Evolutionary conservation across 2,329 filamentous ascomycete genomes (phyloP).

Genomic region (Neonectria ditissima): DNA sequence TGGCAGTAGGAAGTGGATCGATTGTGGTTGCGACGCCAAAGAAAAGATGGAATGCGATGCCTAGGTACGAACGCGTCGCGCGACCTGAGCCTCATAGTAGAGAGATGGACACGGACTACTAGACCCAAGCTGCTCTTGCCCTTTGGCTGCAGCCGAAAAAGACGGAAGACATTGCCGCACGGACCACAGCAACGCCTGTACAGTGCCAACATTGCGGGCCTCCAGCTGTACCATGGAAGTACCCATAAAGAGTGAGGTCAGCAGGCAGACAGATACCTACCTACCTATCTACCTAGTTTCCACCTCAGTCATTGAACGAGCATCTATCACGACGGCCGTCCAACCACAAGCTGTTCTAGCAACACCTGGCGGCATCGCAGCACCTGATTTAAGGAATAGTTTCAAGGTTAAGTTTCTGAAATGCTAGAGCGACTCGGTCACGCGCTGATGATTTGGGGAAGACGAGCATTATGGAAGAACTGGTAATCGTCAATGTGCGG

Average conservation of each 20-base stretch:
- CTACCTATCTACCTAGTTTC: no score
- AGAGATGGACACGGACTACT: constrained; percentile 1
- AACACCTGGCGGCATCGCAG: constrained; percentile 24
- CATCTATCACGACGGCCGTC: not conserved
- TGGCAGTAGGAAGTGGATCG: constrained; percentile 15
- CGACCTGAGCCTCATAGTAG: constrained; percentile 31
- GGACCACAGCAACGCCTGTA: not conserved
- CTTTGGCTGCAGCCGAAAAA: constrained; percentile 11
- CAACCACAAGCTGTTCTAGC: constrained; percentile 19
- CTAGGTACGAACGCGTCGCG: constrained; percentile 42
- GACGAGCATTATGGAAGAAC: not conserved
- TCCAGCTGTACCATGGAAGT: not conserved
- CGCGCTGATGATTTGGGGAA: not conserved
- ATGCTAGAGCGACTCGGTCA: not conserved
- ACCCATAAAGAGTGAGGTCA: not conserved
- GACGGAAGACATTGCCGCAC: constrained; percentile 3
- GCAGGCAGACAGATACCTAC: no score
- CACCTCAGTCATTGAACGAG: not conserved
- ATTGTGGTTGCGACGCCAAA: constrained; percentile 34
- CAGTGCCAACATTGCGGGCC: constrained; percentile 6
- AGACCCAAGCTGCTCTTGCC: constrained; percentile 2
- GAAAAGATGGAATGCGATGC: constrained; percentile 31
- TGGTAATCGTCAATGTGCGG: not conserved
- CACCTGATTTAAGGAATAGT: constrained; percentile 7
- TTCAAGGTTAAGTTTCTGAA: not conserved